A percentile compares a stretch with the other conserved stretches of the same genome.
phyloP scores from a whole-genome alignment of 2,329 filamentous ascomycete genomes.

The Pleomassaria siparia region DNA sequence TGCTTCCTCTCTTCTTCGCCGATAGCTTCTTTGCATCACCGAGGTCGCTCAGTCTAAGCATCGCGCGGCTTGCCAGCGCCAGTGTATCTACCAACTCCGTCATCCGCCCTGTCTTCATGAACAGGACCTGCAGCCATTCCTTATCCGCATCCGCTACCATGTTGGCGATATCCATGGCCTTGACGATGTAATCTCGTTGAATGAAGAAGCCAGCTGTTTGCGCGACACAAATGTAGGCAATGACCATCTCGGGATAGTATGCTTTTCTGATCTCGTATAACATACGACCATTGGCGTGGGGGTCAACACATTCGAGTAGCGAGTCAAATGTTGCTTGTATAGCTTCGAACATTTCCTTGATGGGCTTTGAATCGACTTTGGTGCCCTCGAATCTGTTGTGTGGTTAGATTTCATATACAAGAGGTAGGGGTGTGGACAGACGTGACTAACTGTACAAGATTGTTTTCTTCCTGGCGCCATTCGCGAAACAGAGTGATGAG shows the following conservation, averaged over 20 bases:
- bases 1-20: constrained; percentile 44
- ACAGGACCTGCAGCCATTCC: constrained; percentile 39
- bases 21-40: constrained; percentile 41
- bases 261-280: constrained; percentile 54
- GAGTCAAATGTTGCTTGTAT: constrained; percentile 43
- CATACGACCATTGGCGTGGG: constrained; percentile 42
- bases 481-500: constrained; percentile 46
- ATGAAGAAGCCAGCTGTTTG: constrained; percentile 76
- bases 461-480: constrained; percentile 47
- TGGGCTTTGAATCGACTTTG: constrained; percentile 30
- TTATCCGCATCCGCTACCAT: constrained; percentile 59
- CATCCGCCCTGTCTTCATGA: constrained; percentile 47
- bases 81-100: constrained; percentile 58
- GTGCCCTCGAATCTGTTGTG: constrained; percentile 12
- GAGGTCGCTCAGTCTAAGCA: constrained; percentile 54
- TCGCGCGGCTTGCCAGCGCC: constrained; percentile 74
- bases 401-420: constrained; percentile 8
- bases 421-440: neutral
- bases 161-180: constrained; percentile 84
- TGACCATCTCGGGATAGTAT: constrained; percentile 84
- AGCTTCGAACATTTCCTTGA: constrained; percentile 44
- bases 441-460: constrained; percentile 35
- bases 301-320: constrained; percentile 21
- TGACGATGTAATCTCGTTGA: constrained; percentile 73
- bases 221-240: constrained; percentile 80